Base-by-base conservation (phyloP, 768 basidiomycete species). In the Lyophyllum decastes region DNA sequence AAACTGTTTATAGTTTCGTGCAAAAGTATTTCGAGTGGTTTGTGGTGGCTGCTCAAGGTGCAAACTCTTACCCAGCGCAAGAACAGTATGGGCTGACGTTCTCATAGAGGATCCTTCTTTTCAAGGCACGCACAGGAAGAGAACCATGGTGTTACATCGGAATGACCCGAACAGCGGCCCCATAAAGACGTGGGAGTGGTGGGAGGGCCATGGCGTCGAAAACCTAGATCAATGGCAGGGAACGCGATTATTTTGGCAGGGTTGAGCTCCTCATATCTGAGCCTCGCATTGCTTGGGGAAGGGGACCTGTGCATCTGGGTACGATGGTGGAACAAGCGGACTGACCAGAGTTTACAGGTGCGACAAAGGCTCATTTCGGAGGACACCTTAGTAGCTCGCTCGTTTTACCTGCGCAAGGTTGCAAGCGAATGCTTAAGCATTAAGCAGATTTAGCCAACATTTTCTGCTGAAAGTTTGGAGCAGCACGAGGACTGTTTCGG, bases 21-120 rank as follows among this genome's bases (percentile, higher is more conserved):
- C 72, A 82, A 63, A 81, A 78, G 57, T 87, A 83, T 63, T 87
- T 89, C 55, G 80, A 87, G 46, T 75, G 81, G 70, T 65, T 76
- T 4, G 81, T 76, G 1, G 66, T 72, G 19, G 76, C 83, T 33
- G 76, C 77, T 52, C 66, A 78, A 66, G 73, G 84, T 83, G 16
- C 19, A 45, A 48, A 25, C 4, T 48, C 54, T 6, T 30, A 17
- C 3, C 6, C 21, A 59, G 21, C 17, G 38, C 33, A 19, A 2
- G 16, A 27, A 30, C 9, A 24, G 47, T 8, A 21, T 45, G 25
- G 33, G 24, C 34, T 52, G 26, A 30, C 24, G 22, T 33, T 25
- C 24, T 17, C 19, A 26, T 24, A 56, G 57, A 59, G 22, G 46
- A 30, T 25, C 4, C 34, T 14, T 27, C 48, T 47, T 35, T 22